phyloP scores from a whole-genome alignment of 1,284 basidiomycete genomes.

The Ceraceosorus guamensis region DNA sequence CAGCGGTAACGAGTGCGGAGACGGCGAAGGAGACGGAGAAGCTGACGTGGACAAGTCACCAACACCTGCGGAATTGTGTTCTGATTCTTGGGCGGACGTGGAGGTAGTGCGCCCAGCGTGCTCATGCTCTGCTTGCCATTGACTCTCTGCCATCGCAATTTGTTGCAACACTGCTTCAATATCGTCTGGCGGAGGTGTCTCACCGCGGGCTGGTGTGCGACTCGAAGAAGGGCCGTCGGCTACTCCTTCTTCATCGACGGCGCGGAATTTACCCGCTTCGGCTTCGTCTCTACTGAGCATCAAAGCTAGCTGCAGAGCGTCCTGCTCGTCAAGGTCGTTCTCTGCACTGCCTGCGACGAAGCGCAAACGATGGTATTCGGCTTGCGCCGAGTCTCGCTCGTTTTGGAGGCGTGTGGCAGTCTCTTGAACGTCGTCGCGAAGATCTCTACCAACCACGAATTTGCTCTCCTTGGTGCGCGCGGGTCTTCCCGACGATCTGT shows the following conservation, averaged over 20 bases:
- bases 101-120: no score
- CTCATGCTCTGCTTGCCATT: background rate
- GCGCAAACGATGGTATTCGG: constrained; percentile 52
- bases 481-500: constrained; percentile 13
- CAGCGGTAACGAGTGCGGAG: constrained; percentile 15
- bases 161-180: constrained; percentile 31
- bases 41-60: constrained; percentile 1
- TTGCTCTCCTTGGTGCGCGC: constrained; percentile 16
- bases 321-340: constrained; percentile 64
- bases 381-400: constrained; percentile 61
- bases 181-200: constrained; percentile 12
- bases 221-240: constrained; percentile 10
- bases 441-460: constrained; percentile 23
- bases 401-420: constrained; percentile 52
- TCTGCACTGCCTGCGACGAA: constrained; percentile 52
- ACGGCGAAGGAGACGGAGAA: constrained; percentile 2
- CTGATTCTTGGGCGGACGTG: background rate
- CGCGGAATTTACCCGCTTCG: constrained; percentile 31
- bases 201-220: constrained; percentile 1
- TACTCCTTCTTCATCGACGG: constrained; percentile 6
- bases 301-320: constrained; percentile 71
- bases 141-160: constrained; percentile 25
- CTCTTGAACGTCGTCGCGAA: constrained; percentile 40
- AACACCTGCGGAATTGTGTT: constrained; percentile 1
- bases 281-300: constrained; percentile 79